A percentile compares a stretch with the other conserved stretches of the same genome.
phyloP scores from a whole-genome alignment of 305 asterid genomes.

The Plantago coronopus region DNA sequence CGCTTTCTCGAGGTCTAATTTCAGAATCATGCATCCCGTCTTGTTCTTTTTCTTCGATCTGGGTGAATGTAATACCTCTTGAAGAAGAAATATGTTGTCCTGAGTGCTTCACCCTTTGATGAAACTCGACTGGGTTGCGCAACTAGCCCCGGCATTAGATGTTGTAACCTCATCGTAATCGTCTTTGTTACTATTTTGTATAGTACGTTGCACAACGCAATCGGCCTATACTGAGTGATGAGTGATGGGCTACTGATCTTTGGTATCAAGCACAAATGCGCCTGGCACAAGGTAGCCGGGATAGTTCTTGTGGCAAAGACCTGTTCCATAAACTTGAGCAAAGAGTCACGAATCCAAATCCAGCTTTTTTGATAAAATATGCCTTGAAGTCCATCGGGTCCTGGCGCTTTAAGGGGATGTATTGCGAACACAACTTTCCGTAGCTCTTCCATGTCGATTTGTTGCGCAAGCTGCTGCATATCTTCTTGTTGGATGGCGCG shows the following conservation, averaged over 20 bases:
- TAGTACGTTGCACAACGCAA: background rate
- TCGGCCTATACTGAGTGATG: background rate
- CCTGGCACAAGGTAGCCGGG: no score
- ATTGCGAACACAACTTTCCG: no score
- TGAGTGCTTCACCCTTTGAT: background rate
- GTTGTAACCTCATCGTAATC: background rate
- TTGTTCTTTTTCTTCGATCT: background rate
- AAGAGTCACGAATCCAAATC: no score
- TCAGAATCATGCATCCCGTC: background rate
- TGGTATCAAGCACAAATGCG: background rate
- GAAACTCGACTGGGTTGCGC: background rate
- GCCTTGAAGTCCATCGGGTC: no score
- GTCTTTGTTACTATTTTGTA: no score
- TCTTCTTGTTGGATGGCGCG: no score
- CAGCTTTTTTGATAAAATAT: no score
- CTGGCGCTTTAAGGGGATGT: no score
- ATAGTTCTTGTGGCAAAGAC: no score
- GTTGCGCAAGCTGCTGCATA: no score
- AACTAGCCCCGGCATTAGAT: background rate
- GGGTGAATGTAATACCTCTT: background rate
- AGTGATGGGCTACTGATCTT: background rate
- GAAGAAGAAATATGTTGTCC: background rate
- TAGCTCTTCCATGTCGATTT: no score
- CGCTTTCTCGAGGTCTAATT: constrained; percentile 11
- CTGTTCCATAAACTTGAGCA: no score